These are phyloP conservation scores for Sisymbrium irio DNA, from an alignment of 345 rosid species.

Conservation along the genomic window DNA sequence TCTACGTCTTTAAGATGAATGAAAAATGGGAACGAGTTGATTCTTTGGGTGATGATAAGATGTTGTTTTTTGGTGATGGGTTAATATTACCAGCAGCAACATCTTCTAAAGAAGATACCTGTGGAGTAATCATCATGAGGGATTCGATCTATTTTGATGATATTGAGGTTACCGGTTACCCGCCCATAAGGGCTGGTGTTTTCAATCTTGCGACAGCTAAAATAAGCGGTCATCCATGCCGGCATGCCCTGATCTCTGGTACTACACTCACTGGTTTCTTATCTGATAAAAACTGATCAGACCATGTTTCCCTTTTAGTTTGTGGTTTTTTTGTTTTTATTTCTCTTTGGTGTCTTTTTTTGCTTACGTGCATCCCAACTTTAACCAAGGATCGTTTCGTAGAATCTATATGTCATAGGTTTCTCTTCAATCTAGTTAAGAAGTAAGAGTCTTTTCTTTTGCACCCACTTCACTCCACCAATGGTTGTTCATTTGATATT, in stretches of 20 bases:
- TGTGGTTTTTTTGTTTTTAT: too few species aligned
- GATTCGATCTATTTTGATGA: background rate
- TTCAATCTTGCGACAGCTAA: background rate
- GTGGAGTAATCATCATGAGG: background rate
- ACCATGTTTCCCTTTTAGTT: background rate
- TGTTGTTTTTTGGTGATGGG: background rate
- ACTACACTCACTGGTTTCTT: background rate
- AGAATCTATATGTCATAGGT: too few species aligned
- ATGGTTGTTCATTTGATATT: constrained; percentile 7
- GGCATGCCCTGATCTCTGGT: too few species aligned
- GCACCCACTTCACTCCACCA: background rate
- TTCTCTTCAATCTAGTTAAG: too few species aligned
- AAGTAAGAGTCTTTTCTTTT: background rate
- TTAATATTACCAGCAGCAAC: too few species aligned
- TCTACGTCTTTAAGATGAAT: too few species aligned
- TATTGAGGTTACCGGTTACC: too few species aligned
- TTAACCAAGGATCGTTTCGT: too few species aligned
- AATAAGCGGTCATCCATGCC: too few species aligned
- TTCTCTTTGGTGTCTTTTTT: too few species aligned
- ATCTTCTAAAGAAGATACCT: background rate
- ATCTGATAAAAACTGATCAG: background rate
- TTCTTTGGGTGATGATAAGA: background rate
- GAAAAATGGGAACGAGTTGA: too few species aligned
- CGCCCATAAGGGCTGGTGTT: background rate
- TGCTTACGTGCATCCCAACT: too few species aligned